These are phyloP conservation scores for Ogataea degrootiae DNA, from an alignment of 805 yeast species.

Conservation along the genomic window DNA sequence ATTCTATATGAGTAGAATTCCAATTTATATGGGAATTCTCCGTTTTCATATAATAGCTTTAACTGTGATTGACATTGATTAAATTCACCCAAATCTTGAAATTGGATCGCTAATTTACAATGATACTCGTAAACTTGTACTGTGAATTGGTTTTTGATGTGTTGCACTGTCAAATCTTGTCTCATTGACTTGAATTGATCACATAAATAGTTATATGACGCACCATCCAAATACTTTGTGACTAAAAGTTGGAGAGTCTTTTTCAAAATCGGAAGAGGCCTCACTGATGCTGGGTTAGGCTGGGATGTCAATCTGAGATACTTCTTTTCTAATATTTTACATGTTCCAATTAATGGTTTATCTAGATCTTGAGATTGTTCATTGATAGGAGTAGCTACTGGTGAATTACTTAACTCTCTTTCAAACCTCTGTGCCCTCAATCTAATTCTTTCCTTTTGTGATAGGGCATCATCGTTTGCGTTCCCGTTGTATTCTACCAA, in stretches of 20 bases:
- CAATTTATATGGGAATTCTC: conserved; percentile 33
- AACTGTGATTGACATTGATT: conserved; percentile 91
- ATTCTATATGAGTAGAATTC: conserved; percentile 75
- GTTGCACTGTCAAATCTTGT: conserved; percentile 92
- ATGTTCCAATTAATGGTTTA: conserved; percentile 51
- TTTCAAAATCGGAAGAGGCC: conserved; percentile 64
- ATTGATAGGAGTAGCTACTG: conserved; percentile 3
- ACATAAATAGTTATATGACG: conserved; percentile 69
- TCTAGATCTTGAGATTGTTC: conserved; percentile 6
- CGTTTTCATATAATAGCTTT: conserved; percentile 49
- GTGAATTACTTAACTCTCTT: conserved; percentile 22
- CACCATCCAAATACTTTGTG: conserved; percentile 44
- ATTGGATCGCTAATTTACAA: conserved; percentile 79
- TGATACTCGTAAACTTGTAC: conserved; percentile 79
- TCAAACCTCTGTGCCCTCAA: conserved; percentile 49
- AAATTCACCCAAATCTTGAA: conserved; percentile 85
- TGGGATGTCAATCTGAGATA: conserved; percentile 85
- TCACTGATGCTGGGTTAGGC: conserved; percentile 78
- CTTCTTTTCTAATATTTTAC: conserved; percentile 64
- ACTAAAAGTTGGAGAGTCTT: conserved; percentile 52
- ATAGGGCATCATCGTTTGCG: conserved; percentile 18
- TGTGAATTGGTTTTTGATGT: conserved; percentile 72
- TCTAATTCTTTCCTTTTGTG: conserved; percentile 31
- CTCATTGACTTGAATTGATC: conserved; percentile 90
- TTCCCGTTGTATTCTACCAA: conserved; percentile 2